Evolutionary conservation across 345 rosid genomes (phyloP).

Genomic region (Heritiera littoralis): DNA sequence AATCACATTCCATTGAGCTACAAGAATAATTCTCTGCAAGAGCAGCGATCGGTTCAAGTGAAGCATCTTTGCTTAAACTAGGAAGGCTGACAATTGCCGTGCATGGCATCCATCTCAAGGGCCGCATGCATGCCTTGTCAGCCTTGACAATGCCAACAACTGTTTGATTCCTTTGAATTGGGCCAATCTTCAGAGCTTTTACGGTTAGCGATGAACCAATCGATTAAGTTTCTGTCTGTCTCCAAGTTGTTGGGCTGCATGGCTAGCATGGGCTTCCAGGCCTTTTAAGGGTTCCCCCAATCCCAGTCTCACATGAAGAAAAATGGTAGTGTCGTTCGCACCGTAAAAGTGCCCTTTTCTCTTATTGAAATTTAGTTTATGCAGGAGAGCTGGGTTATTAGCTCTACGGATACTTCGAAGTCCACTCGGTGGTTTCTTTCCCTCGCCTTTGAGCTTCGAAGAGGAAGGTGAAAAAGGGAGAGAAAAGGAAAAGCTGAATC

Average conservation of each 20-base stretch:
- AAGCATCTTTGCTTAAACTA: neutral
- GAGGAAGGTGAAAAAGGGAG: neutral
- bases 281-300: neutral
- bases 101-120: neutral
- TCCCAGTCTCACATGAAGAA: neutral
- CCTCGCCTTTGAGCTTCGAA: slow-evolving; percentile 5
- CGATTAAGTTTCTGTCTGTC: neutral
- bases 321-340: neutral
- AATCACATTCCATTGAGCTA: slow-evolving; percentile 17
- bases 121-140: neutral
- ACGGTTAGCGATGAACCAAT: neutral
- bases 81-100: neutral
- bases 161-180: neutral
- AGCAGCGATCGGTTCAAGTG: neutral
- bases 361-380: neutral
- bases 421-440: neutral
- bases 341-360: neutral
- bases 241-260: neutral
- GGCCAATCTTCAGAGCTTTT: neutral
- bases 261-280: neutral
- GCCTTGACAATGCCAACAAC: neutral
- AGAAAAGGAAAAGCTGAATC: neutral
- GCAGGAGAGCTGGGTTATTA: neutral
- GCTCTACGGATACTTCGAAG: neutral
- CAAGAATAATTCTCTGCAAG: neutral